Conservation (phyloP, 2,329 filamentous ascomycete species). For the Colletotrichum spaethianum region DNA sequence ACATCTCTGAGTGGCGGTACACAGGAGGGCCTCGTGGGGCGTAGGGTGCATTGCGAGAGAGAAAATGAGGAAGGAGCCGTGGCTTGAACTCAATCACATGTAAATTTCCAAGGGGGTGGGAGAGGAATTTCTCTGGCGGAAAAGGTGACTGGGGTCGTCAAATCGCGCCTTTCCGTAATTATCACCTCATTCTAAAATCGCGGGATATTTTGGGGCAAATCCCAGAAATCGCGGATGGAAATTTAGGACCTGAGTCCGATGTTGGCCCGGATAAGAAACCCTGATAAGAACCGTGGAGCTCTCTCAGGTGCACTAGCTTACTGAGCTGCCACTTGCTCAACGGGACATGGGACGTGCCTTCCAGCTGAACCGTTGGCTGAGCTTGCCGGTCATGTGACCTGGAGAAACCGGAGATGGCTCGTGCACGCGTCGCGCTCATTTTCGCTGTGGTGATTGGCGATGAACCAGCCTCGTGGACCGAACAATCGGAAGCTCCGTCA, state of each 20-base stretch:
- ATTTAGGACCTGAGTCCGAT: conserved; percentile 14
- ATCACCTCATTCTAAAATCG: conserved; percentile 18
- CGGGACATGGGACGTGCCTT: conserved; percentile 1
- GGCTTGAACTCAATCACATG: conserved; percentile 42
- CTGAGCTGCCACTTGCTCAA: not conserved
- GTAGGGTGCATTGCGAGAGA: conserved; percentile 11
- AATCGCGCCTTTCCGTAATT: conserved; percentile 16
- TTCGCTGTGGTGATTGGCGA: conserved; percentile 34
- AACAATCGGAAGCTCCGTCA: conserved; percentile 10
- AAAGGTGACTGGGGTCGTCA: conserved; percentile 8
- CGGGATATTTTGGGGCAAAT: conserved; percentile 2
- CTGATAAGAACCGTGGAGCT: conserved; percentile 15
- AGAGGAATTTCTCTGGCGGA: not conserved
- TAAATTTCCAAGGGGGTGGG: conserved; percentile 18
- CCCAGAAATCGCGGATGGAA: not conserved
- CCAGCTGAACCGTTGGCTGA: not conserved
- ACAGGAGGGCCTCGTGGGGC: conserved; percentile 31
- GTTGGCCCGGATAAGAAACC: conserved; percentile 34
- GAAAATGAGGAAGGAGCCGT: conserved; percentile 39
- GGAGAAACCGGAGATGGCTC: conserved; percentile 12
- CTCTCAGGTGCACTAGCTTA: not conserved
- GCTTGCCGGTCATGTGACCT: conserved; percentile 28
- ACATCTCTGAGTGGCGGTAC: conserved; percentile 30
- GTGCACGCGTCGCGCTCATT: conserved; percentile 39
- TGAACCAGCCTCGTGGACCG: conserved; percentile 16